Evolutionary conservation across 495 filamentous ascomycete genomes (phyloP), one percentile per base, ranked within the genome.

Genomic region (Aspergillus mulundensis): DNA sequence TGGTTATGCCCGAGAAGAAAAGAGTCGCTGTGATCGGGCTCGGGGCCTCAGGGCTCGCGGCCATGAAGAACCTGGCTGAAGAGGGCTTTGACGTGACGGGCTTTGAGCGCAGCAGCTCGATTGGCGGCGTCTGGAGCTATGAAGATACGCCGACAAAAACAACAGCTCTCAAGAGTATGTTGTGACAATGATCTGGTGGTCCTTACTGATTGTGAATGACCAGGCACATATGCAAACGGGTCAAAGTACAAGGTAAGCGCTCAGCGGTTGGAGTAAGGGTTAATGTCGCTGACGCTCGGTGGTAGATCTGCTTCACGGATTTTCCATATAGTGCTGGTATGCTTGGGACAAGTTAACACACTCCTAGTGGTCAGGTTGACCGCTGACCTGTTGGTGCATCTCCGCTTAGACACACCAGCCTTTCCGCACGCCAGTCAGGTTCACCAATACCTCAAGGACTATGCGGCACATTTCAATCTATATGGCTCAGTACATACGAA

Each of bases 101-200:
- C 15, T 75, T 64, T 55, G 72, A 75, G 47, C 61, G 66, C 30
- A 63, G 69, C 19, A 40, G 54, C 23, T 58, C 59, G 23, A 65
- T 75, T 34, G 72, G 72, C 12, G 70, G 72, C 18, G 55, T 72
- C 3, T 75, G 72, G 72, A 65, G 64, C 11, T 75, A 66, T 58
- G 58, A 28, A 8, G 25, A 28, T 28, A 28, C 25, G 4, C 3
- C 25, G 4, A 65, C 34, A 66, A 73, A 5, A 65, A 45, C 42
- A 18, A 45, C 42, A 11, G 42, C 11, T 12, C 42, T 45, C 1
- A 45, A 45, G 23, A 45, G 42, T 45, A 45, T 18, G 18, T 16
- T 45, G 40, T n/a, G n/a, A n/a, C n/a, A n/a, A n/a, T n/a, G n/a
- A n/a, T n/a, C n/a, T n/a, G n/a, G n/a, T n/a, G n/a, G n/a, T n/a